Evolutionary conservation across 2,329 filamentous ascomycete genomes (phyloP), one percentile per base, ranked within the genome.

Genomic region (Xylaria sp.): DNA sequence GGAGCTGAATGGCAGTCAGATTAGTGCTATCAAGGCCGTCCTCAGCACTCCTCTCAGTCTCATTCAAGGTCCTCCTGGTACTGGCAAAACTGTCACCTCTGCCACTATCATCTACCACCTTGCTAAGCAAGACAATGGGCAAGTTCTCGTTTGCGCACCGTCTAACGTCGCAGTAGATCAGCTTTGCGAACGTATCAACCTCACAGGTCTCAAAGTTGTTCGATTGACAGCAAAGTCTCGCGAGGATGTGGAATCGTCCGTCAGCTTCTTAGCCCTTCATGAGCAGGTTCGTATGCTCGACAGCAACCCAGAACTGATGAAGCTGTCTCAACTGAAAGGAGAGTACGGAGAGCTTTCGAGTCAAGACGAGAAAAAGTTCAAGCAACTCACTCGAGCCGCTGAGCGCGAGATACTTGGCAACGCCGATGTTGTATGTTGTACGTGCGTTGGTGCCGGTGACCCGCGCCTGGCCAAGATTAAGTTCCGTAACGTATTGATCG

Each of bases 141-240:
- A 97, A 73, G 94, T 99, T 3, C 84, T 99, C 37, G 95, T 99
- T 47, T 99, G 95, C 73, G 95, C 95, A 15, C 95, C 95, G 0
- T 99, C 95, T 52, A 99, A 99, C 83, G 95, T 99, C 66, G 95
- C 95, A 8, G 95, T 99, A 28, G 95, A 99, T 74, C 95, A 99
- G 78, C 89, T 99, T 31, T 99, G 95, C 75, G 95, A 99, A 79
- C 92, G 96, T 49, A 94, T 99, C 66, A 94, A 98, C 78, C 87
- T 89, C 60, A 99, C 95, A 35, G 94, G 94, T 2, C 84, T 99
- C 67, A 99, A 99, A 81, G 95, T 96, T 57, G 95, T 98, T 45
- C 94, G 95, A 73, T 88, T 99, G 62, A 99, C 95, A n/a, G 95
- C 95, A 64, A 99, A 99, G 79, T 99, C 95, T 53, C 91, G 95